Base-by-base conservation (phyloP, 2,329 filamentous ascomycete species). In the Trichophyton schoenleinii region DNA sequence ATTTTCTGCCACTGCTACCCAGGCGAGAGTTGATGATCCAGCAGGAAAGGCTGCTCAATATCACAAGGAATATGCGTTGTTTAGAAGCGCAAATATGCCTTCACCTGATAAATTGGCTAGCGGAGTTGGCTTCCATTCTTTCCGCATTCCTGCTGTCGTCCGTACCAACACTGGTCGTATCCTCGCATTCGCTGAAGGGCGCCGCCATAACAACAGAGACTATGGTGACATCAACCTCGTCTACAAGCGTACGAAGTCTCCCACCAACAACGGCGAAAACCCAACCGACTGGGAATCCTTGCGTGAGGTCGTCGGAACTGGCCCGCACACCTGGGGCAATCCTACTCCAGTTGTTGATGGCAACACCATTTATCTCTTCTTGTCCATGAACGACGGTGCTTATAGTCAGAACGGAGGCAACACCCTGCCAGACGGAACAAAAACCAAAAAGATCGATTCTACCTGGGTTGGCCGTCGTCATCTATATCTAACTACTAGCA, bases 191-290 rank as follows among this genome's bases (percentile, higher is more conserved):
- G 68, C 67, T 18, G 67, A 70, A 61, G 69, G 68, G 36, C 66
- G 67, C 57, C 64, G 65, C 11, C 64, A 67, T 58, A 65, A 67
- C 46, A 69, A 68, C 63, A 63, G 63, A 9, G 68, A 70, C 48
- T 70, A 62, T 48, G 69, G 67, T 52, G 67, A 70, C 61, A 69
- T 70, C 64, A 69, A 68, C 57, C 63, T 70, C n/a, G 68, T 70
- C 31, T 68, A 68, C 60, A 70, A 69, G 63, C 67, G 67, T 31
- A 68, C 66, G 42, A 68, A 67, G 64, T 66, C 67, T 0, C 62
- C 60, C n/a, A 61, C 46, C 46, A 63, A 66, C 58, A 52, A 67
- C 46, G 68, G 68, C 53, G 63, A 62, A 8, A 60, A 57, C 25
- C 60, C 57, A 8, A 53, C 44, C 3, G 68, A 70, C 64, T 70